Evolutionary conservation across 2,329 filamentous ascomycete genomes (phyloP).

Genomic region (Cladosporium sp.): DNA sequence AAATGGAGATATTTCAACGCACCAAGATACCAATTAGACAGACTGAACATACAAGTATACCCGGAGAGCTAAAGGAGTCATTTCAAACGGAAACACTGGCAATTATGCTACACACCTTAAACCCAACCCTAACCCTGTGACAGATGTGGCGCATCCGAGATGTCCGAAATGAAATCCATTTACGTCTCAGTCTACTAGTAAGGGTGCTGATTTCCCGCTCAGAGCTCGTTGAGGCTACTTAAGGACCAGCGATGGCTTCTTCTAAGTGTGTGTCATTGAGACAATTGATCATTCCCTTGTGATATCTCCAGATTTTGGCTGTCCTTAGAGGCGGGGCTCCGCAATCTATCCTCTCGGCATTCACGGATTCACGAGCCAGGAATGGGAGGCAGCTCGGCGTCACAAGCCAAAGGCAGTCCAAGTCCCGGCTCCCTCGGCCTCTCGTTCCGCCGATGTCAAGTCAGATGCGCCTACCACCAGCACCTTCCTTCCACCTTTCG

Average conservation of each 20-base stretch:
- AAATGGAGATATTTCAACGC: too few relatives aligned
- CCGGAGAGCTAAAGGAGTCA: neutral
- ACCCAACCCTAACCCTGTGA: neutral
- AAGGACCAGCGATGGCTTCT: too few relatives aligned
- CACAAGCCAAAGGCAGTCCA: neutral
- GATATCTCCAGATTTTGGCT: neutral
- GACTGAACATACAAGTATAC: neutral
- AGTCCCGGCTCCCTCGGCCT: constrained; percentile 10
- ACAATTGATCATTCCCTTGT: too few relatives aligned
- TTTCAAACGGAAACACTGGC: neutral
- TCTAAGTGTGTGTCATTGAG: too few relatives aligned
- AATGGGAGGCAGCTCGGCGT: neutral
- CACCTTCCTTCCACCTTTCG: neutral
- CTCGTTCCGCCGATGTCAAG: constrained; percentile 10
- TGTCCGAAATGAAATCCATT: neutral
- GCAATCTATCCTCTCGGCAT: neutral
- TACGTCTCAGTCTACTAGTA: too few relatives aligned
- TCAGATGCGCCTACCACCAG: neutral
- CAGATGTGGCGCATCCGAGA: neutral
- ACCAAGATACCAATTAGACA: too few relatives aligned
- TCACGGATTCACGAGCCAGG: neutral
- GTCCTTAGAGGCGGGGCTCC: neutral
- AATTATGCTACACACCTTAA: neutral
- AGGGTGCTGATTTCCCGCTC: too few relatives aligned
- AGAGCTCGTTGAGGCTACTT: too few relatives aligned